Evolutionary conservation across 2,329 filamentous ascomycete genomes (phyloP).

Genomic region (Triangularia setosa): DNA sequence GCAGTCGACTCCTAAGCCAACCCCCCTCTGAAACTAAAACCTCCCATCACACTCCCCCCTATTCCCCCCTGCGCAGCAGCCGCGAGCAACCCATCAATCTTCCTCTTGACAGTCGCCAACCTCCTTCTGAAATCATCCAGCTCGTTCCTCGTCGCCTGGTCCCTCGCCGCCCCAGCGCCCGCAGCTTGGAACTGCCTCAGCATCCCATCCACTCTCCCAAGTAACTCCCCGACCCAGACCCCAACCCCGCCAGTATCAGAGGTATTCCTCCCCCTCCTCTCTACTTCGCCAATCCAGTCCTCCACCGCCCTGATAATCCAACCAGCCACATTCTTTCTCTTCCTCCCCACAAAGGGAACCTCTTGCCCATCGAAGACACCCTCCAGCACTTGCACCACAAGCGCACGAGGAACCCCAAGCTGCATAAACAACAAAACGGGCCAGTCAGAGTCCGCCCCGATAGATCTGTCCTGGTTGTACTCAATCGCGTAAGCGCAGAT

Average conservation of each 20-base stretch:
- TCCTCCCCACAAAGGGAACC: constrained; percentile 52
- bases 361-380: constrained; percentile 56
- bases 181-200: constrained; percentile 32
- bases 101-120: neutral
- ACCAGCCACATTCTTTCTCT: constrained; percentile 49
- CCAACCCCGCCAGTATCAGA: constrained; percentile 30
- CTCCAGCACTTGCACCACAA: constrained; percentile 54
- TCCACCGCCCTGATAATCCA: constrained; percentile 50
- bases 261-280: constrained; percentile 39
- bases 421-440: constrained; percentile 54
- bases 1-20: neutral
- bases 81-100: neutral
- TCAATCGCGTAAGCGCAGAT: constrained; percentile 60
- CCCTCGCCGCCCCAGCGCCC: constrained; percentile 30
- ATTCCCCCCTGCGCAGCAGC: neutral
- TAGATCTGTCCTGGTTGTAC: constrained; percentile 54
- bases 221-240: constrained; percentile 46
- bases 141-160: constrained; percentile 41
- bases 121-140: constrained; percentile 40
- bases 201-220: constrained; percentile 41
- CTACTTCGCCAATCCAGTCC: constrained; percentile 48
- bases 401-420: constrained; percentile 53
- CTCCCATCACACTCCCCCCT: neutral
- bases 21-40: constrained; percentile 1
- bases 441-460: constrained; percentile 55